Evolutionary conservation across 2,329 filamentous ascomycete species (phyloP).

Genomic region (Penicillium hesseltinei): DNA sequence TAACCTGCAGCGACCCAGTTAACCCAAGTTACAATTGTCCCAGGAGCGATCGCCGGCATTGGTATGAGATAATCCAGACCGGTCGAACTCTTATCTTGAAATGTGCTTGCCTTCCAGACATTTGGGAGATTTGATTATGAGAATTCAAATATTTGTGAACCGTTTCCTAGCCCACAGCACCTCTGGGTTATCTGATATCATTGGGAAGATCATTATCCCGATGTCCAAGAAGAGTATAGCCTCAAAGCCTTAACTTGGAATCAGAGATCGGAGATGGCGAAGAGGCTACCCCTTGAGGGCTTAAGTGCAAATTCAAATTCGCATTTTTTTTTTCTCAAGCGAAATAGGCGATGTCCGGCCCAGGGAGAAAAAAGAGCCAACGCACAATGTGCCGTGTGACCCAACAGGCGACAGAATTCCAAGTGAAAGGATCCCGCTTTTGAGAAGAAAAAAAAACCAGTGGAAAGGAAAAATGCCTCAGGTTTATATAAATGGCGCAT

Average conservation of each 20-base stretch:
- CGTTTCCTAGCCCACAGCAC: neutral
- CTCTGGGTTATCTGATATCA: neutral
- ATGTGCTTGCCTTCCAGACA: neutral
- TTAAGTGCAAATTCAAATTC: neutral
- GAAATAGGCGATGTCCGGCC: neutral
- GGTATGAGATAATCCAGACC: neutral
- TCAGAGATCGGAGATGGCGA: neutral
- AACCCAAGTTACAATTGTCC: no score
- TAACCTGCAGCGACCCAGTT: neutral
- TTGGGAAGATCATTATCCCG: neutral
- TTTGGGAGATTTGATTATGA: neutral
- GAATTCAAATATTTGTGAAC: neutral
- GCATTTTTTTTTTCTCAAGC: neutral
- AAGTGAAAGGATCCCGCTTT: neutral
- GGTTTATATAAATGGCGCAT: slow-evolving; percentile 26
- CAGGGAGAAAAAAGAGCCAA: neutral
- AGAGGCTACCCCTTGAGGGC: neutral
- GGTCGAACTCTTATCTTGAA: neutral
- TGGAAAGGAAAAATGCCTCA: slow-evolving; percentile 28
- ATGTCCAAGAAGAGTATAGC: neutral
- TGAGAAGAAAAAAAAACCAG: slow-evolving; percentile 7
- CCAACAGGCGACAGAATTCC: slow-evolving; percentile 1
- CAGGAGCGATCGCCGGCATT: neutral
- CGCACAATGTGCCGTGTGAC: neutral
- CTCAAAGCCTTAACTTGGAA: neutral